A percentile compares a stretch with the other conserved stretches of the same genome.
These are phyloP conservation scores for Suillus alpinus DNA, from an alignment of 768 basidiomycete genomes.

Conservation along the genomic window DNA sequence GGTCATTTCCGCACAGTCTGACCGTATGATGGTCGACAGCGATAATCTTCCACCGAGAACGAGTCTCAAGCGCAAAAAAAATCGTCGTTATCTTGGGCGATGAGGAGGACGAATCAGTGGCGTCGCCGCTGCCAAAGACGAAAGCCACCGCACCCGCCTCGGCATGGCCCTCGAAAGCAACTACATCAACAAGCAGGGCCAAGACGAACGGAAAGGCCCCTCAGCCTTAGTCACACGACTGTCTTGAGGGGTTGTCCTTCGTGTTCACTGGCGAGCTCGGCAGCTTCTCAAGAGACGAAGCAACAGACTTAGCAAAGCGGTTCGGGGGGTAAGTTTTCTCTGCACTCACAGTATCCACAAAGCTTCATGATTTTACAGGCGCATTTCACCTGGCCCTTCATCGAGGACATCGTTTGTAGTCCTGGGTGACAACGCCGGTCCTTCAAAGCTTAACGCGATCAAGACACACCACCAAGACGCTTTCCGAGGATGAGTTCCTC, in stretches of 20 bases:
- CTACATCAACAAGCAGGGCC: neutral
- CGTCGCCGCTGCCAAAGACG: constrained; percentile 38
- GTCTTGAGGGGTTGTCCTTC: constrained; percentile 82
- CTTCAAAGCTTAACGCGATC: constrained; percentile 83
- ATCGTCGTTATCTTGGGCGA: constrained; percentile 32
- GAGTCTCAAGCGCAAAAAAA: constrained; percentile 33
- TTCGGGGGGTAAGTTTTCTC: constrained; percentile 73
- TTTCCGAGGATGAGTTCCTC: constrained; percentile 87
- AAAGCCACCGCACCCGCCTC: constrained; percentile 26
- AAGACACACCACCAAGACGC: constrained; percentile 75
- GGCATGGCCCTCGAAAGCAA: neutral
- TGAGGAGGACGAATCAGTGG: constrained; percentile 36
- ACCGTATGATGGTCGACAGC: constrained; percentile 21
- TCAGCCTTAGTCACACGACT: constrained; percentile 72
- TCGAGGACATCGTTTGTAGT: constrained; percentile 88
- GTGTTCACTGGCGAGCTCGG: constrained; percentile 95
- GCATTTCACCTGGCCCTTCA: too few relatives aligned
- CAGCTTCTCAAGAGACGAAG: constrained; percentile 86
- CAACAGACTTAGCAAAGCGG: constrained; percentile 84
- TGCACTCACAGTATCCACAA: neutral
- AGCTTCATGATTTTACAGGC: constrained; percentile 42
- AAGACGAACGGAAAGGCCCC: constrained; percentile 31
- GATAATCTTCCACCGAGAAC: constrained; percentile 19
- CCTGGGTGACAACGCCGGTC: constrained; percentile 84
- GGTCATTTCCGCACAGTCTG: too few relatives aligned